Evolutionary conservation across 176 grass and related monocot species (phyloP).

Genomic region (Hordeum vulgare): DNA sequence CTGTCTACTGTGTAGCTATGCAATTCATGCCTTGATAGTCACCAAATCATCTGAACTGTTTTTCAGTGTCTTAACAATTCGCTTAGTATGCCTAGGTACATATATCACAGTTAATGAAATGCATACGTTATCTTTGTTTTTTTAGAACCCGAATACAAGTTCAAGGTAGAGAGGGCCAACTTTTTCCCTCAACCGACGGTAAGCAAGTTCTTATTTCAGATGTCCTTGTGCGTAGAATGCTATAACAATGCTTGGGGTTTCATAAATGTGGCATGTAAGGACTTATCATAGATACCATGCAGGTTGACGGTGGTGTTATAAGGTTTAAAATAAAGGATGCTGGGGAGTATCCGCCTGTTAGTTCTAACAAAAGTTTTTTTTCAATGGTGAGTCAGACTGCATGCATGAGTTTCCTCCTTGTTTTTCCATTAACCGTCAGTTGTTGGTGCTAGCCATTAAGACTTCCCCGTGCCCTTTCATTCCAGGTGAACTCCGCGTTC

Average conservation of each 20-base stretch:
- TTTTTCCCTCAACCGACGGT: conserved; percentile 93
- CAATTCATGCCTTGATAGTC: neutral
- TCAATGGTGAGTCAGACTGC: conserved; percentile 54
- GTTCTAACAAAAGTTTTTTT: conserved; percentile 80
- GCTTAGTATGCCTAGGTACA: neutral
- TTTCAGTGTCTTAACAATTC: neutral
- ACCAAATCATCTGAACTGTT: neutral
- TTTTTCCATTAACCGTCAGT: neutral
- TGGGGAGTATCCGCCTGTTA: conserved; percentile 61
- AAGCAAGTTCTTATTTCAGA: conserved; percentile 1
- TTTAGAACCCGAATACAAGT: conserved; percentile 86
- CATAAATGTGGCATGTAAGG: neutral
- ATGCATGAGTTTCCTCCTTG: neutral
- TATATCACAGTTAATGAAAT: neutral
- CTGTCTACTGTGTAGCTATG: neutral
- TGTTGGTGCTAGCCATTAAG: neutral
- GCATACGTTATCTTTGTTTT: conserved; percentile 16
- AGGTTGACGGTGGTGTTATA: conserved; percentile 94
- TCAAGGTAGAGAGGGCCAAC: conserved; percentile 68
- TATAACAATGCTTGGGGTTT: neutral
- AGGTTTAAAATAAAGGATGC: conserved; percentile 76
- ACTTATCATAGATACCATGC: neutral
- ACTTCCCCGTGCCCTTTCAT: neutral
- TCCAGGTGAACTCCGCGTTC: conserved; percentile 86
- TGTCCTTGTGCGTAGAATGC: neutral